phyloP scores from a whole-genome alignment of 192 early-diverging fungal species.

The Coemansia sp. region DNA sequence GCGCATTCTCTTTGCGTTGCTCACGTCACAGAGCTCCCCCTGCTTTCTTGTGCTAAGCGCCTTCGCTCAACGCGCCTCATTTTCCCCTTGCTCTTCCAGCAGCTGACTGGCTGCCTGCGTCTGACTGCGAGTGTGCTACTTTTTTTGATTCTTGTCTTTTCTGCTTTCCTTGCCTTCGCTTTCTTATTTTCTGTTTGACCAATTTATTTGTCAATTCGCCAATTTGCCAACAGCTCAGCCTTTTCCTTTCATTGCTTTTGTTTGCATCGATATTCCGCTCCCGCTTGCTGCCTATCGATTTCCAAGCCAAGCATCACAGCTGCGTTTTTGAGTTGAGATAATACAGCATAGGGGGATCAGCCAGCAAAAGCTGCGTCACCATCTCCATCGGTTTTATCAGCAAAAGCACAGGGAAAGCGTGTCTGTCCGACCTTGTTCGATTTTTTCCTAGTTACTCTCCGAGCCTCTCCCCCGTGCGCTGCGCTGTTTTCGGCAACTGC shows the following conservation, averaged over 20 bases:
- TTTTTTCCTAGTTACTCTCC: too few species aligned
- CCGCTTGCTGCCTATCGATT: background rate
- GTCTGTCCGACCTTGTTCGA: background rate
- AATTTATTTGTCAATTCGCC: slow-evolving; percentile 3
- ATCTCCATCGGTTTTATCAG: background rate
- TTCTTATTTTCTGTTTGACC: slow-evolving; percentile 5
- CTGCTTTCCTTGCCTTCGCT: background rate
- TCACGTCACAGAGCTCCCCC: slow-evolving; percentile 1
- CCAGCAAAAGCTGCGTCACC: background rate
- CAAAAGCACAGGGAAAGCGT: background rate
- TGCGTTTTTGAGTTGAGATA: background rate
- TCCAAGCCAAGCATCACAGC: background rate
- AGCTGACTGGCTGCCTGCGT: background rate
- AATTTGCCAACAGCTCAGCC: background rate
- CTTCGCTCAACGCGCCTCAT: background rate
- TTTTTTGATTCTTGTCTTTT: background rate
- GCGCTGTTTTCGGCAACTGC: background rate
- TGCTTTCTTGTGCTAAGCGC: background rate
- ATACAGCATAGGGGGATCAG: background rate
- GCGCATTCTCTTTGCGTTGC: background rate
- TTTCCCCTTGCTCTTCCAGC: background rate
- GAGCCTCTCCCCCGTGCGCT: too few species aligned
- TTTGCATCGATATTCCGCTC: background rate
- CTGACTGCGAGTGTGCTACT: background rate
- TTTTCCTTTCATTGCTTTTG: slow-evolving; percentile 8